Evolutionary conservation across 1,284 basidiomycete species (phyloP), one percentile per base, ranked within the genome.

Genomic region (Microbotryomycetes sp.): DNA sequence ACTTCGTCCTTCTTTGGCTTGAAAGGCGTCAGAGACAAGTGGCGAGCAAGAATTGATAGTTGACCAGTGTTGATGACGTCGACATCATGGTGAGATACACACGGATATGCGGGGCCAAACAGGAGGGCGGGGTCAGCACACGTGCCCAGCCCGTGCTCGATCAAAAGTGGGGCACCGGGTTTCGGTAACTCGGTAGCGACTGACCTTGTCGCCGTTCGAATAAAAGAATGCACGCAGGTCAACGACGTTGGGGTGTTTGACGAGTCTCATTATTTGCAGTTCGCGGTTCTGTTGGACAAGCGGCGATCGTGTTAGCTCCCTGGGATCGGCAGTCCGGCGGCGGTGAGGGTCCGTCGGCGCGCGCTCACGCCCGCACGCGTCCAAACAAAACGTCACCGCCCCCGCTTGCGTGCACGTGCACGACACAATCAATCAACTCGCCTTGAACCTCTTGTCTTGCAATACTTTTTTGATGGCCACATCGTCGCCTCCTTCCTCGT

Each of bases 381-480:
- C 16, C 29, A 28, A 30, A n/a, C 24, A 35, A 28, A 53, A 49
- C 47, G 54, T 29, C 11, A 31, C 23, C 46, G 45, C 16, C 31
- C 45, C 21, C 21, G 28, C 26, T 9, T 26, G 46, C 35, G 45
- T 18, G 21, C 5, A 4, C 31, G 28, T 29, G 45, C 31, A 13
- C 47, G 41, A 9, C 16, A 30, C 29, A 29, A 3, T 26, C 45
- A 65, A 54, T 75, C n/a, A 24, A 72, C 83, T 63, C 70, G 92
- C 93, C 89, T 98, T 98, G 87, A 98, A 98, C 70, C 94, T 86
- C 83, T 98, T 98, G 81, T 98, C 94, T 82, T 98, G 94, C 70
- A 98, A 79, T 56, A 98, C 94, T 82, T 97, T 98, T 86, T 98
- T 98, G 83, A 98, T 98, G 59, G 94, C 94, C 73, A 98, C 96